Evolutionary conservation across 768 basidiomycete genomes (phyloP).

Genomic region (Rhizopogon vesiculosus): DNA sequence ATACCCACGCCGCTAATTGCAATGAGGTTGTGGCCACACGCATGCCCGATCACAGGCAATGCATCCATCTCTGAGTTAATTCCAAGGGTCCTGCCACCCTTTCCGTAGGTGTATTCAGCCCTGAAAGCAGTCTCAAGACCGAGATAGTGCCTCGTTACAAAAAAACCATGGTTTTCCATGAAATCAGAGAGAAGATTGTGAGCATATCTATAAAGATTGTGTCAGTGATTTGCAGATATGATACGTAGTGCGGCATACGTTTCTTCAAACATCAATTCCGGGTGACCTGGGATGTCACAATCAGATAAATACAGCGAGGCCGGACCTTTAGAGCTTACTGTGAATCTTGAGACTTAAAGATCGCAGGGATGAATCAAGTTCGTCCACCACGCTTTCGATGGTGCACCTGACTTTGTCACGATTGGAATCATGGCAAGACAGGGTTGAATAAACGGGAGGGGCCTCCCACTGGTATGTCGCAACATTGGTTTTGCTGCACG

Average conservation of each 20-base stretch:
- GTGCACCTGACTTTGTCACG: conserved; percentile 39
- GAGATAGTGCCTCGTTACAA: conserved; percentile 66
- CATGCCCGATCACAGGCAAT: conserved; percentile 52
- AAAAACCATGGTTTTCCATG: conserved; percentile 64
- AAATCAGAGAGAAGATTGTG: conserved; percentile 66
- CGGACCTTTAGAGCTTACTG: conserved; percentile 35
- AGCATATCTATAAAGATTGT: conserved; percentile 47
- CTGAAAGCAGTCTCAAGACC: conserved; percentile 74
- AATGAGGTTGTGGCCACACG: conserved; percentile 82
- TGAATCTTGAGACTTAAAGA: conserved; percentile 69
- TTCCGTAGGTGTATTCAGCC: conserved; percentile 60
- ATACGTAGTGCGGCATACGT: conserved; percentile 34
- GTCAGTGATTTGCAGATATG: conserved; percentile 1
- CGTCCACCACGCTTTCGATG: conserved; percentile 51
- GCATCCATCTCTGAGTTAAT: conserved; percentile 78
- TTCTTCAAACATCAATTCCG: conserved; percentile 65
- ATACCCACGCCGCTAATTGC: conserved; percentile 73
- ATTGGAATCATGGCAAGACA: conserved; percentile 9
- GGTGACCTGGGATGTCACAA: conserved; percentile 43
- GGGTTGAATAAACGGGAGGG: conserved; percentile 39
- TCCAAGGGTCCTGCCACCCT: conserved; percentile 62
- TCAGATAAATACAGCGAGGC: conserved; percentile 8
- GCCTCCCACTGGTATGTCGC: conserved; percentile 25
- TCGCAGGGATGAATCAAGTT: conserved; percentile 49
- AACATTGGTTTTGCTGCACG: conserved; percentile 23